Percentiles rank a stretch among this genome's conserved stretches.
Conservation (phyloP, 257 asterid species). For the Verbascum thapsus region DNA sequence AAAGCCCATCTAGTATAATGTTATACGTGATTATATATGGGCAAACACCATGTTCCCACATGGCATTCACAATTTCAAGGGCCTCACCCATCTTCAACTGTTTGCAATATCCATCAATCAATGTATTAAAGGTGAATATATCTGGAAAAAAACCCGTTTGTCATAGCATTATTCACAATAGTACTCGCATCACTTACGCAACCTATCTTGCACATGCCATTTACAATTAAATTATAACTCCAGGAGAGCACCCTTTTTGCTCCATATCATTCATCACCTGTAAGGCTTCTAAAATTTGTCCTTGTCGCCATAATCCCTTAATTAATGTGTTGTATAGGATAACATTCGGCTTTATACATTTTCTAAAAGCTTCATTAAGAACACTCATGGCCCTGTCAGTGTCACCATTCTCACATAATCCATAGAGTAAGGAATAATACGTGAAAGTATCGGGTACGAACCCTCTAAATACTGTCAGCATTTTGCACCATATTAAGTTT, state of each 20-base stretch:
- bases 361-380: conserved; percentile 53
- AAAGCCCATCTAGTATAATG: conserved; percentile 77
- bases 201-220: conserved; percentile 83
- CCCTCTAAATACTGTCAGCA: conserved; percentile 71
- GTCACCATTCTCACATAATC: conserved; percentile 77
- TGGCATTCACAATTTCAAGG: conserved; percentile 61
- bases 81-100: conserved; percentile 71
- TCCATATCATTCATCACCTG: conserved; percentile 74
- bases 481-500: conserved; percentile 61
- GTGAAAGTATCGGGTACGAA: conserved; percentile 83
- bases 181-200: conserved; percentile 69
- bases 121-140: conserved; percentile 84
- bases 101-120: conserved; percentile 88
- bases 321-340: conserved; percentile 66
- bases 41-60: conserved; percentile 68
- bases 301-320: conserved; percentile 68
- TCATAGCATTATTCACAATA: conserved; percentile 61
- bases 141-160: conserved; percentile 73
- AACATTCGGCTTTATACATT: conserved; percentile 57
- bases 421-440: conserved; percentile 67
- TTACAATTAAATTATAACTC: conserved; percentile 80
- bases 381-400: conserved; percentile 58
- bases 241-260: conserved; percentile 67
- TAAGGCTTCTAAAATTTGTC: conserved; percentile 72
- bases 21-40: conserved; percentile 88